Evolutionary conservation across 2,329 filamentous ascomycete species (phyloP).

Genomic region (Sphaerostilbella broomeana): DNA sequence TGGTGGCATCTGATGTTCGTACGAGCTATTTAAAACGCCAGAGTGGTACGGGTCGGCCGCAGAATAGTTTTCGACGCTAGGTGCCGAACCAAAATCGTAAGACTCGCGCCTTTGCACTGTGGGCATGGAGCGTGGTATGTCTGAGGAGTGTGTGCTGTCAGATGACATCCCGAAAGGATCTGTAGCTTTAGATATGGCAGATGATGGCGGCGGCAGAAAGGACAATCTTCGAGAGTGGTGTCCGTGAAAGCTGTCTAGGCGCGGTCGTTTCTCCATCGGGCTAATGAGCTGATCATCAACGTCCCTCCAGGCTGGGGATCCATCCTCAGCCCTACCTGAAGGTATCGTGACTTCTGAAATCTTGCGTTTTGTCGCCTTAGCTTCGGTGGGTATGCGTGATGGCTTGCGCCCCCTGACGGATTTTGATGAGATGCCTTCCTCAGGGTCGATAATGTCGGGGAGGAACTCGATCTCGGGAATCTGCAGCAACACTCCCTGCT

Average conservation of each 20-base stretch:
- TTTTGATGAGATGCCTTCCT: constrained; percentile 20
- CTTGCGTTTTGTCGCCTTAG: constrained; percentile 22
- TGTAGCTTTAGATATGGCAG: too few relatives aligned
- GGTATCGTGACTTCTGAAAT: constrained; percentile 14
- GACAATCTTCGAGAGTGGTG: not conserved
- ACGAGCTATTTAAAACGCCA: not conserved
- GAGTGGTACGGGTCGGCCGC: too few relatives aligned
- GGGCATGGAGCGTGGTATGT: constrained; percentile 17
- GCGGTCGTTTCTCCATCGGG: constrained; percentile 20
- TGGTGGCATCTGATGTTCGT: not conserved
- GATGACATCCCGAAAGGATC: too few relatives aligned
- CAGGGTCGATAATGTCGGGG: constrained; percentile 43
- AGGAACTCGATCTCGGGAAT: constrained; percentile 56
- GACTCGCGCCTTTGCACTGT: constrained; percentile 20
- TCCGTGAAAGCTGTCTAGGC: constrained; percentile 10
- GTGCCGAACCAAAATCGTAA: too few relatives aligned
- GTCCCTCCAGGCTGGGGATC: not conserved
- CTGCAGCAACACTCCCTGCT: constrained; percentile 34
- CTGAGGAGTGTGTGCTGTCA: not conserved
- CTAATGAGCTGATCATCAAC: not conserved
- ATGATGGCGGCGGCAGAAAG: too few relatives aligned
- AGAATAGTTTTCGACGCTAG: too few relatives aligned
- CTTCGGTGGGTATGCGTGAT: constrained; percentile 10
- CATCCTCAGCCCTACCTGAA: not conserved
- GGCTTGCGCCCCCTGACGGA: constrained; percentile 18